Conservation (phyloP, 192 early-diverging fungal species). For the Coemansia sp. region DNA sequence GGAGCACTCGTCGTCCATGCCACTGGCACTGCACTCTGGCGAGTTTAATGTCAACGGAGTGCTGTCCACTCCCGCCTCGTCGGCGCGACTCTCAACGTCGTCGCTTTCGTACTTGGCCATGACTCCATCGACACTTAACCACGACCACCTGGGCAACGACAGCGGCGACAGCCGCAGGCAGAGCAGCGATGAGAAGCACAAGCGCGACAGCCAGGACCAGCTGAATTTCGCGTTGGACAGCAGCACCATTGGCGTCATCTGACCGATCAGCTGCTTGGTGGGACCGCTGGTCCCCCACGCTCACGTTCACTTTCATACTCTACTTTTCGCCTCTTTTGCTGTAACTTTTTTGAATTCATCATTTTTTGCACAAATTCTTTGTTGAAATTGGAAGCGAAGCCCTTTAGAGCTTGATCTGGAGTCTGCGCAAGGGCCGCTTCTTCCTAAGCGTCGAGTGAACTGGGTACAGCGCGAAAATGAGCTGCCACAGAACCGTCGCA, state of each 20-base stretch:
- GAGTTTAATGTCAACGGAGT: conserved; percentile 4
- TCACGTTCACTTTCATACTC: neutral
- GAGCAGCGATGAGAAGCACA: conserved; percentile 15
- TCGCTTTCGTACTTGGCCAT: conserved; percentile 39
- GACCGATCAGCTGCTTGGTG: neutral
- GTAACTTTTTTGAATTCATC: neutral
- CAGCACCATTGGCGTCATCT: neutral
- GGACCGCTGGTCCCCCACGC: neutral
- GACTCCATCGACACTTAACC: conserved; percentile 17
- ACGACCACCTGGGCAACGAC: conserved; percentile 1
- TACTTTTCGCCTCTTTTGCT: neutral
- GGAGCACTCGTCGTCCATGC: conserved; percentile 4
- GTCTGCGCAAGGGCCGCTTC: conserved; percentile 52
- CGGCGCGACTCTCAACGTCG: conserved; percentile 40
- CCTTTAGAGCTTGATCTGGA: conserved; percentile 47
- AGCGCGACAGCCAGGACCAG: conserved; percentile 3
- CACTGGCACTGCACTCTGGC: neutral
- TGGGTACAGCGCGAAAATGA: conserved; percentile 52
- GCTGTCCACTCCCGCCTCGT: conserved; percentile 45
- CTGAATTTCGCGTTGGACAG: neutral
- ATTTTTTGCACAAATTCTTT: neutral
- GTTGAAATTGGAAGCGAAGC: conserved; percentile 5
- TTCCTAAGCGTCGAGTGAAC: conserved; percentile 47
- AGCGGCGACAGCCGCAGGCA: conserved; percentile 12
- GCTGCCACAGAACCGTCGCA: conserved; percentile 51